A percentile compares a stretch with the other conserved stretches of the same genome.
Conservation (phyloP, 495 filamentous ascomycete species). For the Cetradonia linearis region DNA sequence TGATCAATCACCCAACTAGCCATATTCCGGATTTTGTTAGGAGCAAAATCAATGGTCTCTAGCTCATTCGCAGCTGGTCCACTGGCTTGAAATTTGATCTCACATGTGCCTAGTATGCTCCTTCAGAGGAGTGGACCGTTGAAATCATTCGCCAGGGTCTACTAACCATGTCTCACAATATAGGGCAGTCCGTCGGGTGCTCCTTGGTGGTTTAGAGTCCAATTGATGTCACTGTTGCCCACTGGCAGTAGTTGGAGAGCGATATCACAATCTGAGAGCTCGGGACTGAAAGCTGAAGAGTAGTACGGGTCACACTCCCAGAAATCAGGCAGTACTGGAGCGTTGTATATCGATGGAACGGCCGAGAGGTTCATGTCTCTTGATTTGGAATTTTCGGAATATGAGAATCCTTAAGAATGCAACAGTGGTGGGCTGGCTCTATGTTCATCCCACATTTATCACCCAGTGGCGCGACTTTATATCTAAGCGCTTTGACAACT, state of each 20-base stretch:
- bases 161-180: neutral
- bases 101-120: neutral
- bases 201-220: too few relatives aligned
- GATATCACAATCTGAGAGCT: neutral
- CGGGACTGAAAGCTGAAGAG: neutral
- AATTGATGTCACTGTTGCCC: neutral
- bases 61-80: neutral
- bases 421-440: neutral
- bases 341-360: neutral
- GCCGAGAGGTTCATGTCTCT: neutral
- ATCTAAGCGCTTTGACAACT: neutral
- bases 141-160: neutral
- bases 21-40: neutral
- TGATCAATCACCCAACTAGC: conserved; percentile 12
- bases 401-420: neutral
- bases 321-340: conserved; percentile 1
- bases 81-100: conserved; percentile 4
- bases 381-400: neutral
- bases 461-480: neutral
- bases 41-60: neutral
- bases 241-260: neutral
- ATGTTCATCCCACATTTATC: too few relatives aligned
- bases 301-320: neutral
- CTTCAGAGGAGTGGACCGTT: neutral
- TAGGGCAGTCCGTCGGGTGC: neutral